phyloP scores from a whole-genome alignment of 2,329 filamentous ascomycete species.

The Arachnopeziza araneosa region DNA sequence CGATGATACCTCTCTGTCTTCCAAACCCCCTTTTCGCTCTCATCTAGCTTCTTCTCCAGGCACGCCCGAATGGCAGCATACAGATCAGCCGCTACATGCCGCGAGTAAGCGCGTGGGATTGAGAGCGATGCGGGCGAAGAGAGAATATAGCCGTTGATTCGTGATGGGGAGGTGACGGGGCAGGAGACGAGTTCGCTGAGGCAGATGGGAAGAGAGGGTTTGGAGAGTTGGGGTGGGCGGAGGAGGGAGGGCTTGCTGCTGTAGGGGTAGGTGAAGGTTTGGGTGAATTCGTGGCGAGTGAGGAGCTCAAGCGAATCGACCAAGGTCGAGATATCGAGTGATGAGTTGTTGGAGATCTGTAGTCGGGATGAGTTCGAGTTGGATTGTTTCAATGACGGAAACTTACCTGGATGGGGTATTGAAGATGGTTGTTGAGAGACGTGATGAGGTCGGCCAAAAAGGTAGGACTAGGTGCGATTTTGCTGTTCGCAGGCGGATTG shows the following conservation, averaged over 20 bases:
- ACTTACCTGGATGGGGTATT: constrained; percentile 3
- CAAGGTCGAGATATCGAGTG: background rate
- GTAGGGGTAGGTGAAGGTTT: background rate
- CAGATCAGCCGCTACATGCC: background rate
- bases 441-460: background rate
- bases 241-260: background rate
- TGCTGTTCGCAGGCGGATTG: background rate
- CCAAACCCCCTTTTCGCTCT: background rate
- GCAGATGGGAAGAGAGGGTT: background rate
- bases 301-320: background rate
- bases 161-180: background rate
- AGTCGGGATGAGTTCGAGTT: background rate
- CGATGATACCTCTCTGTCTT: background rate
- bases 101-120: background rate
- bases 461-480: background rate
- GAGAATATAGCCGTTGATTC: background rate
- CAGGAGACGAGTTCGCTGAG: constrained; percentile 1
- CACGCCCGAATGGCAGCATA: background rate
- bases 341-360: background rate
- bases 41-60: background rate
- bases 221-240: background rate
- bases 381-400: background rate
- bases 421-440: background rate
- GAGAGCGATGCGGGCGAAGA: background rate
- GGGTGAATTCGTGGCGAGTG: background rate